phyloP scores from a whole-genome alignment of 2,329 filamentous ascomycete species.

The Diplocarpon mali region DNA sequence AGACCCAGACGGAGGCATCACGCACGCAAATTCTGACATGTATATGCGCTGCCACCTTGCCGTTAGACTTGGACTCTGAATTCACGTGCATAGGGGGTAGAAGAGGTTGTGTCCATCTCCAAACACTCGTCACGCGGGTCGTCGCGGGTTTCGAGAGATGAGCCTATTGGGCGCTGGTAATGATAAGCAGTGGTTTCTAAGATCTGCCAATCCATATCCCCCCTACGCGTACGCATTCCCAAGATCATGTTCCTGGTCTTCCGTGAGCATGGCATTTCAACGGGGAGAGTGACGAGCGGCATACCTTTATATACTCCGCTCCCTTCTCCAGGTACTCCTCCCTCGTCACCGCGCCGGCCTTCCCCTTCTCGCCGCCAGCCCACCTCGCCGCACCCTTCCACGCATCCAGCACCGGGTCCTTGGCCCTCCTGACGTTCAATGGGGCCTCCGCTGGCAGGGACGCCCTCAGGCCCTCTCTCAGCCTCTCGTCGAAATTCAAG shows the following conservation, averaged over 20 bases:
- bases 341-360: conserved; percentile 56
- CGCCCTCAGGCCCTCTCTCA: conserved; percentile 60
- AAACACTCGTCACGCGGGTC: too few species aligned
- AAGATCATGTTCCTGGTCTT: conserved; percentile 49
- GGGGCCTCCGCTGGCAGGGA: conserved; percentile 59
- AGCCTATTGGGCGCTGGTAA: too few species aligned
- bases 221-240: conserved; percentile 43
- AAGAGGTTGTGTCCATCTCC: too few species aligned
- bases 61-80: too few species aligned
- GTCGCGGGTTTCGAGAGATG: too few species aligned
- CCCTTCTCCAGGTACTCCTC: conserved; percentile 90
- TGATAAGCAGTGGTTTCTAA: background rate
- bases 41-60: too few species aligned
- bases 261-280: conserved; percentile 5
- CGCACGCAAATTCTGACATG: too few species aligned
- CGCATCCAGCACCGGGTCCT: conserved; percentile 71
- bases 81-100: too few species aligned
- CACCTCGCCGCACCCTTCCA: conserved; percentile 90
- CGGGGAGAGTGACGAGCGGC: conserved; percentile 2
- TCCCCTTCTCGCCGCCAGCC: conserved; percentile 52
- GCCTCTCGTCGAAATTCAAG: conserved; percentile 71
- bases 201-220: background rate
- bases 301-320: conserved; percentile 77
- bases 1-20: too few species aligned
- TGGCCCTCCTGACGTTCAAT: conserved; percentile 61